Conservation (phyloP, 139 green algal genomes). For the Chlorella sp. region DNA sequence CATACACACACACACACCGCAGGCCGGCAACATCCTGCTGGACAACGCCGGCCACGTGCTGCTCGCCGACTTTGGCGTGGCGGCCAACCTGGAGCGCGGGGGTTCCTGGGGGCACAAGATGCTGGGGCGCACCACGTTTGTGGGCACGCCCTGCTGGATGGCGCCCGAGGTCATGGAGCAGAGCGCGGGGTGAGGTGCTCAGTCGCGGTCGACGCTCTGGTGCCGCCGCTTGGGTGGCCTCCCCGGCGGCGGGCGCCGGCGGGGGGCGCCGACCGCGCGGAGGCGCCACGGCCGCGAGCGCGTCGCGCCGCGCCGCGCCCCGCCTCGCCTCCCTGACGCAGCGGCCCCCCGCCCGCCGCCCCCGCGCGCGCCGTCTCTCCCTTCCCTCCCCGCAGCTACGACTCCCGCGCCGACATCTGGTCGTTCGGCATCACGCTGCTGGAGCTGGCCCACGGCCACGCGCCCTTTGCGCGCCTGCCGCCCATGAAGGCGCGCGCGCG, state of each 20-base stretch:
- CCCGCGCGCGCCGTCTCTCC: neutral
- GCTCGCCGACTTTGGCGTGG: slow-evolving; percentile 98
- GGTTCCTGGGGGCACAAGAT: slow-evolving; percentile 87
- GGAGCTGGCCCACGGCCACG: slow-evolving; percentile 97
- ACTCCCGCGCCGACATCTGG: slow-evolving; percentile 96
- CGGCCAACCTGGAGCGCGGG: slow-evolving; percentile 85
- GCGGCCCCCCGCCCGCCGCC: neutral
- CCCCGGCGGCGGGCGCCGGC: no score
- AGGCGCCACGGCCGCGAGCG: no score
- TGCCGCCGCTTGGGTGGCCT: no score
- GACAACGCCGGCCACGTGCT: slow-evolving; percentile 86
- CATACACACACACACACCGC: neutral
- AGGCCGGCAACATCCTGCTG: slow-evolving; percentile 99
- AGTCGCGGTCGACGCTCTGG: no score
- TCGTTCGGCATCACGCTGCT: slow-evolving; percentile 98
- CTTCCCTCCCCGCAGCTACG: slow-evolving; percentile 64
- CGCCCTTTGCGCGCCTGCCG: slow-evolving; percentile 98
- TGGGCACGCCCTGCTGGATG: slow-evolving; percentile 98
- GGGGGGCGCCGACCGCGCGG: no score
- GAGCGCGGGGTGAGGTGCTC: slow-evolving; percentile 62
- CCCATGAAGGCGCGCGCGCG: slow-evolving; percentile 95
- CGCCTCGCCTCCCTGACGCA: neutral
- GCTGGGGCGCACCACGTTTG: slow-evolving; percentile 80
- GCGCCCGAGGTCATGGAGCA: slow-evolving; percentile 99
- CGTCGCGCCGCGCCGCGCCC: no score